Evolutionary conservation across 176 grass and related monocot species (phyloP), one percentile per base, ranked within the genome.

Genomic region (Ampelocalamus luodianensis): DNA sequence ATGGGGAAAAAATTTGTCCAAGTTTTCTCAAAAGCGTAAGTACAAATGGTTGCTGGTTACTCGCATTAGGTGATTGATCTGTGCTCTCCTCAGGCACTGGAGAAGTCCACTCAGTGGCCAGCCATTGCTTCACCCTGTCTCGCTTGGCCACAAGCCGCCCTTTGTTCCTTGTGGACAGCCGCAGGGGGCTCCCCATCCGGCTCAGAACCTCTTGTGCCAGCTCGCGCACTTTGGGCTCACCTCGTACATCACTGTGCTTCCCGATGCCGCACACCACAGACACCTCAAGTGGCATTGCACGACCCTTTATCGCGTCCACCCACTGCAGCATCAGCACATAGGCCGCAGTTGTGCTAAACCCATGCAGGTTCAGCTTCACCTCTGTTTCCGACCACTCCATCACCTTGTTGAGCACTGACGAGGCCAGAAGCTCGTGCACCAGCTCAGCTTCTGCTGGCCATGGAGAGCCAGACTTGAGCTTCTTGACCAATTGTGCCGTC

Each of bases 291-390:
- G 88, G 89, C 5, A 96, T 34, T 0, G 44, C 12, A 0, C 76
- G 48, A 1, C 11, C 72, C 72, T 80, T 93, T 16, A 95, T 20
- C 6, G 80, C 60, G 37, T 88, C 86, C 82, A 94, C 88, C 93
- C 89, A 98, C 74, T 95, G 91, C 27, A 98, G 81, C 78, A 98
- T 85, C 71, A 95, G 64, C 23, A 98, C 86, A 85, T 90, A 95
- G 3, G 91, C 88, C 62, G 96, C 78, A 72, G 85, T 68, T 36
- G 72, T 80, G 70, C 77, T 90, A 49, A 94, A 98, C 3, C 96
- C 93, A 53, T 96, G 96, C 24, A 98, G 89, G 39, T 98, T 94
- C 82, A 98, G 83, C 86, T 98, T 98, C 50, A 89, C 88, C 60
- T 92, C 91, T 4, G 85, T 72, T 38, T 91, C 79, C 2, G 88